Percentiles rank a stretch among this genome's conserved stretches.
These are phyloP conservation scores for Saccharum officinarum DNA, from an alignment of 176 grass and related monocot species.

Conservation along the genomic window DNA sequence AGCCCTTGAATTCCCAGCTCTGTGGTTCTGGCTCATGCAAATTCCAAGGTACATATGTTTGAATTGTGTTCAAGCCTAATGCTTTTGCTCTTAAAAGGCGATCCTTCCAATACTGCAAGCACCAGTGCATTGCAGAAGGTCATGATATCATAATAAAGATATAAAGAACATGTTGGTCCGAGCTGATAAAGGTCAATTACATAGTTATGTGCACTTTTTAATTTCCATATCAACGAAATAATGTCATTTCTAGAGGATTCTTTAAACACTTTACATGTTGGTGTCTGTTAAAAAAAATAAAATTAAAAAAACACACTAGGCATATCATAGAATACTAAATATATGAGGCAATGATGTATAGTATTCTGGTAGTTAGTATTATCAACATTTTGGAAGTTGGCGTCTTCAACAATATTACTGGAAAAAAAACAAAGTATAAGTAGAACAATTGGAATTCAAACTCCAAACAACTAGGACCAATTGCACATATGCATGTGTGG, in stretches of 20 bases:
- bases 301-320: background rate
- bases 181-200: background rate
- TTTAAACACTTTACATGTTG: background rate
- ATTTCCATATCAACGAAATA: background rate
- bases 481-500: background rate
- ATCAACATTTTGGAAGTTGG: background rate
- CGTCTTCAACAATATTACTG: background rate
- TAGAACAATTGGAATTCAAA: background rate
- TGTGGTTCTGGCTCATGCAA: constrained; percentile 71
- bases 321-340: background rate
- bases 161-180: background rate
- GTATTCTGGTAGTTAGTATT: background rate
- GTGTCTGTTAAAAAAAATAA: background rate
- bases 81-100: constrained; percentile 87
- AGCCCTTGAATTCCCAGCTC: constrained; percentile 69
- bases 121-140: constrained; percentile 19
- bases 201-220: background rate
- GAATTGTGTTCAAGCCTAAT: constrained; percentile 87
- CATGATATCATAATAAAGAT: constrained; percentile 12
- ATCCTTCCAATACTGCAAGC: constrained; percentile 85
- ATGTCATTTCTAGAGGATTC: background rate
- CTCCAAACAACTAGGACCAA: background rate
- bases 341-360: background rate
- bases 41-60: constrained; percentile 98
- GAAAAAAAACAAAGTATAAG: background rate